Conservation (phyloP, 2,329 filamentous ascomycete genomes). For the Fusarium napiforme region DNA sequence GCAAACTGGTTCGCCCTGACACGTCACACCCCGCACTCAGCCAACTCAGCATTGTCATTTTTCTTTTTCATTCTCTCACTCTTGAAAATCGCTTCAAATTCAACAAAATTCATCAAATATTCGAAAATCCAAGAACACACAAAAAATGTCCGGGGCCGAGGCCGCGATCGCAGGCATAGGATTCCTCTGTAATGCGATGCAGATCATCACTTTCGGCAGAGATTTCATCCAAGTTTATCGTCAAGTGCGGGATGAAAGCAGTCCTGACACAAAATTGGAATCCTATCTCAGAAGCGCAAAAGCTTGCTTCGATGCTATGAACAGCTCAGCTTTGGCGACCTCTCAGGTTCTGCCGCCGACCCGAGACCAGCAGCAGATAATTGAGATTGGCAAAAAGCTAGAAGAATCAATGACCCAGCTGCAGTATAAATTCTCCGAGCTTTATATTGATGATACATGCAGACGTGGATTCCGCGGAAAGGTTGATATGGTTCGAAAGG, state of each 20-base stretch:
- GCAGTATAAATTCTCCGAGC: neutral
- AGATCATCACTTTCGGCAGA: neutral
- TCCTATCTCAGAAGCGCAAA: too few species aligned
- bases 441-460: neutral
- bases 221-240: too few species aligned
- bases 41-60: neutral
- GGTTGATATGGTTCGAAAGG: too few species aligned
- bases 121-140: fast-evolving
- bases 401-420: neutral
- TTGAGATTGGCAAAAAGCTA: neutral
- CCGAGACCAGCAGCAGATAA: neutral
- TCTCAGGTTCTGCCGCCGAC: fast-evolving
- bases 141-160: neutral
- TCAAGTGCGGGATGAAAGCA: too few species aligned
- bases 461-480: neutral
- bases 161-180: neutral
- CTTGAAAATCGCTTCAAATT: fast-evolving
- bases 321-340: neutral
- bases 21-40: neutral
- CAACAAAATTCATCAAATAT: fast-evolving
- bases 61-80: fast-evolving
- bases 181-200: neutral
- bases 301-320: neutral
- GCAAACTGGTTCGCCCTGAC: neutral
- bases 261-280: too few species aligned